phyloP scores from a whole-genome alignment of 1,284 basidiomycete species.

The Blastosporella zonata region DNA sequence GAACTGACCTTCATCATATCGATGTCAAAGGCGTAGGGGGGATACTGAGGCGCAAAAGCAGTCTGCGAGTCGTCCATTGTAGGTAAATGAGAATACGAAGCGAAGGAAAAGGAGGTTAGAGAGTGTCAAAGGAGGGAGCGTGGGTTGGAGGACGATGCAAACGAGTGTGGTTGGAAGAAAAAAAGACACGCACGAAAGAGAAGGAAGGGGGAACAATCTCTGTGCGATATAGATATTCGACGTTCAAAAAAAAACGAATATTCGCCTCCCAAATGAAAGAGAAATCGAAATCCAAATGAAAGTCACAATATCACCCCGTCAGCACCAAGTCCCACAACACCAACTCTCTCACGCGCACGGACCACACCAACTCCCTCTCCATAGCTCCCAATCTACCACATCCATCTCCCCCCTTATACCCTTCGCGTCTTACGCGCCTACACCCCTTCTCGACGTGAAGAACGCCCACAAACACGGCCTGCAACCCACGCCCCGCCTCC shows the following conservation, averaged over 20 bases:
- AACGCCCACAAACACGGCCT: not conserved
- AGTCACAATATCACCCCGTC: slow-evolving; percentile 1
- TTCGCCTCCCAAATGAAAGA: slow-evolving; percentile 19
- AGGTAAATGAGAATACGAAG: slow-evolving; percentile 30
- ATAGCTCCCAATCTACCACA: not conserved
- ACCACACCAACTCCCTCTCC: slow-evolving; percentile 7
- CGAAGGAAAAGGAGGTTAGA: slow-evolving; percentile 36
- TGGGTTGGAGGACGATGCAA: slow-evolving; percentile 28
- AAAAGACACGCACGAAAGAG: slow-evolving; percentile 43
- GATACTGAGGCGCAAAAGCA: slow-evolving; percentile 64
- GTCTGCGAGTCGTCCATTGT: slow-evolving; percentile 73
- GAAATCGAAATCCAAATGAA: slow-evolving; percentile 14
- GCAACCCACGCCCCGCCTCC: not conserved
- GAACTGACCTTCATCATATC: slow-evolving; percentile 81
- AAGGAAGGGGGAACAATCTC: slow-evolving; percentile 31
- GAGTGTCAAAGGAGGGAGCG: slow-evolving; percentile 30
- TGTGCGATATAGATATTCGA: slow-evolving; percentile 22
- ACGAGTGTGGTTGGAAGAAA: slow-evolving; percentile 39
- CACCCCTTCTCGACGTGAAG: not conserved
- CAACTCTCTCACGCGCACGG: slow-evolving; percentile 22
- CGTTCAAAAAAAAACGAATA: slow-evolving; percentile 19
- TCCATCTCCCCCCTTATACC: not conserved
- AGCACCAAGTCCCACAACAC: not conserved
- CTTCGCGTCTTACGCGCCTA: no score
- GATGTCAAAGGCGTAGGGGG: slow-evolving; percentile 68